Conservation (phyloP, 1,284 basidiomycete genomes). For the Psilocybe mexicana region DNA sequence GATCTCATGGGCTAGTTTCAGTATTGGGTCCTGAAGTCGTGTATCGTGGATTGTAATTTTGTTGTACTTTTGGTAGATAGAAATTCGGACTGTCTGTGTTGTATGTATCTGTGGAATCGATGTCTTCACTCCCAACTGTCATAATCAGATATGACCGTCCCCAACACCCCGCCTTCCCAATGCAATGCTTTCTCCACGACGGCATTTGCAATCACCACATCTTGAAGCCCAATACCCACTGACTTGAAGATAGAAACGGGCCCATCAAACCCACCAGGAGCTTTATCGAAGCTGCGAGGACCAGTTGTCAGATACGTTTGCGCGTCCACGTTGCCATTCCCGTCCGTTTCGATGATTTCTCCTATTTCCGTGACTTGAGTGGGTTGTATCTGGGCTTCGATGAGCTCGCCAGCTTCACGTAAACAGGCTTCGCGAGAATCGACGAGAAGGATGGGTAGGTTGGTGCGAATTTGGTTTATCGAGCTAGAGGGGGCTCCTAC, state of each 20-base stretch:
- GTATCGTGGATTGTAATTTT: background rate
- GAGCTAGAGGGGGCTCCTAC: too few relatives aligned
- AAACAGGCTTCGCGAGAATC: slow-evolving; percentile 72
- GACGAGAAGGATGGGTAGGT: slow-evolving; percentile 51
- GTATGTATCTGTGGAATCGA: background rate
- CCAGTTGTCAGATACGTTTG: background rate
- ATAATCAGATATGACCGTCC: slow-evolving; percentile 17
- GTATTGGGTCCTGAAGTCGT: too few relatives aligned
- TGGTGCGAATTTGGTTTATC: too few relatives aligned
- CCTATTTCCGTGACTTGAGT: slow-evolving; percentile 61
- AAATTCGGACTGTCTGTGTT: background rate
- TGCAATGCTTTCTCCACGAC: slow-evolving; percentile 38
- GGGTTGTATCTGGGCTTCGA: slow-evolving; percentile 44
- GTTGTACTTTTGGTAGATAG: background rate
- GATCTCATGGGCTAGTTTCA: too few relatives aligned
- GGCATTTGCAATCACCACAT: slow-evolving; percentile 65
- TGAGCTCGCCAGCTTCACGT: slow-evolving; percentile 78
- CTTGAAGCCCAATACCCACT: slow-evolving; percentile 76
- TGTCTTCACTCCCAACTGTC: slow-evolving; percentile 7
- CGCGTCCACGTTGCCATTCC: background rate
- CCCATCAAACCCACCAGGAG: slow-evolving; percentile 30
- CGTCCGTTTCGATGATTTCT: slow-evolving; percentile 44
- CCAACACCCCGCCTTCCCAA: slow-evolving; percentile 8
- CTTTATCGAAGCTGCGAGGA: background rate
- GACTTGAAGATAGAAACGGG: slow-evolving; percentile 76